Evolutionary conservation across 148 eudicot genomes (phyloP).

Genomic region (Silene latifolia): DNA sequence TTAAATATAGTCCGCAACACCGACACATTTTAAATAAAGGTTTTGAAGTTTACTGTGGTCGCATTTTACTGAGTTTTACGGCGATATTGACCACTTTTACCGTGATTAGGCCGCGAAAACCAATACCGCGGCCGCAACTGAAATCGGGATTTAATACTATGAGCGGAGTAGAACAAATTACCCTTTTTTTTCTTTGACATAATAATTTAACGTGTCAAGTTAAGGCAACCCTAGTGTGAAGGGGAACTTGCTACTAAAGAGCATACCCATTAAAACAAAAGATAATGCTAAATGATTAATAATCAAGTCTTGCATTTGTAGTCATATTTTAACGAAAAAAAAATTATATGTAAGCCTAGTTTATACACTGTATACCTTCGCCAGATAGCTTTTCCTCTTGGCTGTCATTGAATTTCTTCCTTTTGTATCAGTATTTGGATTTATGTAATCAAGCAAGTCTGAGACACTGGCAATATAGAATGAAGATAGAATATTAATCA

Average conservation of each 20-base stretch:
- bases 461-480: slow-evolving; percentile 64
- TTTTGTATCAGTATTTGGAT: slow-evolving; percentile 76
- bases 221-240: background rate
- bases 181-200: background rate
- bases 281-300: background rate
- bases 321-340: slow-evolving; percentile 4
- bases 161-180: background rate
- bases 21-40: too few species aligned
- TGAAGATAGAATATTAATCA: slow-evolving; percentile 16
- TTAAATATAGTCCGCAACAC: too few species aligned
- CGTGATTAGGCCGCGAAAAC: too few species aligned
- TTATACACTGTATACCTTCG: slow-evolving; percentile 59
- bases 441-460: slow-evolving; percentile 99
- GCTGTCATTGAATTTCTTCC: slow-evolving; percentile 58
- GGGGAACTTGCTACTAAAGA: background rate
- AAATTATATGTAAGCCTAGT: background rate
- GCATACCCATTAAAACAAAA: background rate
- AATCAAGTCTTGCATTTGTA: background rate
- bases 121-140: too few species aligned
- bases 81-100: too few species aligned
- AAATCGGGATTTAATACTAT: too few species aligned
- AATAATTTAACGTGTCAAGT: background rate
- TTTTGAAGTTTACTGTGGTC: too few species aligned
- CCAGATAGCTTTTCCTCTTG: slow-evolving; percentile 61
- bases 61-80: too few species aligned